Base-by-base conservation (phyloP, 1,284 basidiomycete genomes). In the Marasmius sp. region DNA sequence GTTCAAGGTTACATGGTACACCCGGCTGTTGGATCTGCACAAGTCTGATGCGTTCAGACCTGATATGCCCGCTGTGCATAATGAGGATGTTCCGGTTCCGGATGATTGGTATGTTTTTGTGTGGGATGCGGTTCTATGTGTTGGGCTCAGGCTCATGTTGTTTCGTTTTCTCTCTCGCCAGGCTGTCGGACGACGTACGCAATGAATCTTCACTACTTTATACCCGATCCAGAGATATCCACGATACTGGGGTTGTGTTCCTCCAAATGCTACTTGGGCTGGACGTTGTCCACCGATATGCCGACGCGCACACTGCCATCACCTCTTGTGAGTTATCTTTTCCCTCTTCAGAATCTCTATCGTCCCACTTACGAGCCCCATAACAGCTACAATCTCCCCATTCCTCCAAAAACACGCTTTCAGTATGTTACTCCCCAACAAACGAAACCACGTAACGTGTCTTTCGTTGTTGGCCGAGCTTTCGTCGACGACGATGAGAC, bases 191-290 rank as follows among this genome's bases (percentile, higher is more conserved):
- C 65, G 91, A 92, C 59, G 84, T 85, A 34, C 79, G 78, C 43
- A 80, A 87, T 38, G 90, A 92, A 56, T 89, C 87, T 0, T 82
- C 87, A 0, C 71, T 93, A 43, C 73, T 85, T 6, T 92, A 93
- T 69, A 89, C 89, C 4, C 84, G 81, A 39, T 77, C 82, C 41
- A 82, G 91, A 27, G 92, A 93, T 67, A 86, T 93, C 16, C 90
- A 92, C 69, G 79, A 82, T n/a, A 83, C 86, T 0, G 92, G 90
- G 0, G 82, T 93, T 47, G 79, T 92, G 4, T 75, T 92, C 39
- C 66, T 93, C 55, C 90, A 92, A 72, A 93, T 93, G 91, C 72
- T 93, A 11, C 71, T 89, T 27, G 91, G 92, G 0, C 74, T 86
- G 59, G 82, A 88, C 65, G 87, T 92, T 6, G 81, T 83, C 59